These are phyloP conservation scores for Leptographium galeiforme DNA, from an alignment of 2,329 filamentous ascomycete genomes.

Conservation along the genomic window DNA sequence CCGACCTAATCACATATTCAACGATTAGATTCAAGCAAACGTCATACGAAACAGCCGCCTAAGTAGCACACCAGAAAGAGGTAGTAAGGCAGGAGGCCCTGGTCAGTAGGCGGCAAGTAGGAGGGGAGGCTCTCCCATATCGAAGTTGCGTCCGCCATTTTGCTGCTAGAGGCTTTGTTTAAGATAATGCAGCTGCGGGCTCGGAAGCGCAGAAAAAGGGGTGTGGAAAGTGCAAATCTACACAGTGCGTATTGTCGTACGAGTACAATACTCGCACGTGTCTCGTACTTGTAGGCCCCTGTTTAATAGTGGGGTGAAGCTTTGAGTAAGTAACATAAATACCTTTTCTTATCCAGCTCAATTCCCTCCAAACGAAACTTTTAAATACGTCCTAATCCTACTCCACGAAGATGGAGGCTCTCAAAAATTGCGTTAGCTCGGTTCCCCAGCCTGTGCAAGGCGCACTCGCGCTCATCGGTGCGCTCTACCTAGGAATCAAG, in stretches of 20 bases:
- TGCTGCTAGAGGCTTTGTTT: not conserved
- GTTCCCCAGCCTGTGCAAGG: constrained; percentile 32
- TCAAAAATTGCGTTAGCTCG: constrained; percentile 20
- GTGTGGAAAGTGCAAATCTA: not conserved
- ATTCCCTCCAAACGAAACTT: not conserved
- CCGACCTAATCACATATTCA: constrained; percentile 47
- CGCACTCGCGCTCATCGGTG: constrained; percentile 39
- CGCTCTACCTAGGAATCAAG: constrained; percentile 42
- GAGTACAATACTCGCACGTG: too few species aligned
- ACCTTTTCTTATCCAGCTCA: not conserved
- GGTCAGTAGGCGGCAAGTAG: constrained; percentile 31
- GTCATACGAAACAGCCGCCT: not conserved
- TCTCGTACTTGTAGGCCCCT: too few species aligned
- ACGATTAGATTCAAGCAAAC: not conserved
- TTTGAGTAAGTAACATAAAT: too few species aligned
- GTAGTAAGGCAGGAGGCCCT: constrained; percentile 46
- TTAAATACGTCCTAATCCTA: not conserved
- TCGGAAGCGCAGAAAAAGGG: not conserved
- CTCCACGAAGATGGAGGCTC: constrained; percentile 16
- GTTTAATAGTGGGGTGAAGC: too few species aligned
- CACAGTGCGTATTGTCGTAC: too few species aligned
- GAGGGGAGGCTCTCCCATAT: constrained; percentile 31
- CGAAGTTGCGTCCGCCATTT: not conserved
- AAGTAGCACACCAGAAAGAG: constrained; percentile 36
- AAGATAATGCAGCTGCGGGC: not conserved